Percentiles rank a stretch among this genome's conserved stretches.
phyloP scores from a whole-genome alignment of 1,139 yeast species.

The Spencermartinsiella ligniputridi region DNA sequence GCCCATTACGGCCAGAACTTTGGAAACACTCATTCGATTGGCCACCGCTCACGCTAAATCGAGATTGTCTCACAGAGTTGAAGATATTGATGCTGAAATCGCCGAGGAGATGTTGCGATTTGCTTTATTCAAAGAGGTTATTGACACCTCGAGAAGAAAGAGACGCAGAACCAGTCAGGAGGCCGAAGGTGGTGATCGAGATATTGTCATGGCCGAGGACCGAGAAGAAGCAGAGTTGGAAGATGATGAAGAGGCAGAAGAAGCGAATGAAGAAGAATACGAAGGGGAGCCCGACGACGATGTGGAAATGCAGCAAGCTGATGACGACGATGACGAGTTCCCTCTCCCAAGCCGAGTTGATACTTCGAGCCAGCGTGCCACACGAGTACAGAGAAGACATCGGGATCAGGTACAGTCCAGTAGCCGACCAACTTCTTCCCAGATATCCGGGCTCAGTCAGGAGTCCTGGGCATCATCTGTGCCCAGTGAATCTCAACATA shows the following conservation, averaged over 20 bases:
- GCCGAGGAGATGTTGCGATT: slow-evolving; percentile 84
- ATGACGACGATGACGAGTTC: slow-evolving; percentile 11
- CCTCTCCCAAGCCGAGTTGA: slow-evolving; percentile 14
- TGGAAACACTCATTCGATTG: slow-evolving; percentile 92
- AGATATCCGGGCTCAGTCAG: slow-evolving; percentile 18
- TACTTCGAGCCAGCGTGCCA: slow-evolving; percentile 22
- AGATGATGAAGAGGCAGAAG: slow-evolving; percentile 33
- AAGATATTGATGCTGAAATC: slow-evolving; percentile 72
- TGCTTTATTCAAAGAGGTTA: slow-evolving; percentile 77
- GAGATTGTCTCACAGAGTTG: slow-evolving; percentile 70
- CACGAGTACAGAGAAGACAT: slow-evolving; percentile 13
- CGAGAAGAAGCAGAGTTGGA: slow-evolving; percentile 29
- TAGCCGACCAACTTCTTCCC: slow-evolving; percentile 14
- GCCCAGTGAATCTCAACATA: slow-evolving; percentile 1
- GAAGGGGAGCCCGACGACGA: slow-evolving; percentile 19
- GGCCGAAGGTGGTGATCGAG: slow-evolving; percentile 16
- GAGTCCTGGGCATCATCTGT: slow-evolving; percentile 25
- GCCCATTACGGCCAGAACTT: slow-evolving; percentile 96
- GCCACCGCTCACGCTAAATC: slow-evolving; percentile 97
- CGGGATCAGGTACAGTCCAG: slow-evolving; percentile 5
- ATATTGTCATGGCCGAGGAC: slow-evolving; percentile 25
- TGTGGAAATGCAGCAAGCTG: slow-evolving; percentile 7
- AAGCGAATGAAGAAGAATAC: slow-evolving; percentile 14
- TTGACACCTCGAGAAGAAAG: slow-evolving; percentile 32
- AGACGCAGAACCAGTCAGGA: slow-evolving; percentile 25